Evolutionary conservation across 306 rosid species (phyloP).

Genomic region (Quillaja saponaria): DNA sequence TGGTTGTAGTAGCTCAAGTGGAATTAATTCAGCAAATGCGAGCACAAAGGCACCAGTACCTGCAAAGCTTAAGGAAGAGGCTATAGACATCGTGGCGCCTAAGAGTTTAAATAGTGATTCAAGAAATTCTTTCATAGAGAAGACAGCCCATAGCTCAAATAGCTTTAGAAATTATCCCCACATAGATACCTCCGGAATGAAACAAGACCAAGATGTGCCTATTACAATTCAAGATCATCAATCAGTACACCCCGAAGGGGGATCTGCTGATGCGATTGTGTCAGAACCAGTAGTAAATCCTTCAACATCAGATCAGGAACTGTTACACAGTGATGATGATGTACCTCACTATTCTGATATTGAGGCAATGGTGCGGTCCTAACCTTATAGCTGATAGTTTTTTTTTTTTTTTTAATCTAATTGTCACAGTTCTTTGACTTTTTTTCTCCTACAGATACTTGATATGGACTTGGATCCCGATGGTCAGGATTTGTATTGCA

Average conservation of each 20-base stretch:
- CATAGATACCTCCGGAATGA: conserved; percentile 41
- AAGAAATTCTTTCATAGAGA: conserved; percentile 40
- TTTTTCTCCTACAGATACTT: conserved; percentile 65
- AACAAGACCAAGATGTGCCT: conserved; percentile 41
- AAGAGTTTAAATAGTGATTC: conserved; percentile 38
- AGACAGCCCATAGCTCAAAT: conserved; percentile 38
- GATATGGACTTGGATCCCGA: conserved; percentile 95
- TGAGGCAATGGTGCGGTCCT: conserved; percentile 83
- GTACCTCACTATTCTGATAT: conserved; percentile 85
- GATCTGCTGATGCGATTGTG: conserved; percentile 35
- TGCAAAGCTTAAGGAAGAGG: conserved; percentile 43
- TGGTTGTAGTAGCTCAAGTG: conserved; percentile 39
- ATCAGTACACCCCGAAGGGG: conserved; percentile 42
- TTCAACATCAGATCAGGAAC: conserved; percentile 51
- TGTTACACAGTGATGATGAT: conserved; percentile 65
- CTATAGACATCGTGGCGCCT: conserved; percentile 29
- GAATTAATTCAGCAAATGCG: conserved; percentile 38
- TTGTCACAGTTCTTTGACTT: conserved; percentile 7
- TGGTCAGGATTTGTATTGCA: conserved; percentile 54
- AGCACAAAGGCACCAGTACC: conserved; percentile 34
- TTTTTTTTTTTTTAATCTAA: conserved; percentile 19
- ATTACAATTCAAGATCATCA: conserved; percentile 47
- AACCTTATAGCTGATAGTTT: conserved; percentile 23
- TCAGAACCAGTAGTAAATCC: conserved; percentile 43
- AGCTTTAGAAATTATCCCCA: conserved; percentile 43